These are phyloP conservation scores for Aspergillus brasiliensis DNA, from an alignment of 2,329 filamentous ascomycete species.

Conservation along the genomic window DNA sequence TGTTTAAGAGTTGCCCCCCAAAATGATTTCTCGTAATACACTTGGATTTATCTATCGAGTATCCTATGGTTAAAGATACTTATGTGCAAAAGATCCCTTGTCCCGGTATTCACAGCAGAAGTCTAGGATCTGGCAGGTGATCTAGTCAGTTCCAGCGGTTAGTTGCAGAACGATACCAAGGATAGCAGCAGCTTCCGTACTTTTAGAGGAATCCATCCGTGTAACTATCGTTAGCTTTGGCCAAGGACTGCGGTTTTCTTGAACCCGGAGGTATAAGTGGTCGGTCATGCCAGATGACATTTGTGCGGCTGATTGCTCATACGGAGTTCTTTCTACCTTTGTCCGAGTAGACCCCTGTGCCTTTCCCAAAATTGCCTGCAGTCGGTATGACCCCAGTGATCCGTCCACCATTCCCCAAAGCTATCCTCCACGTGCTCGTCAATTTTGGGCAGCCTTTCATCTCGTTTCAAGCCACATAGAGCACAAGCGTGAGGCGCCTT, in stretches of 20 bases:
- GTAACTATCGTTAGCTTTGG: not conserved
- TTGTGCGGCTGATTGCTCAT: not conserved
- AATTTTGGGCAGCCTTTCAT: slow-evolving; percentile 76
- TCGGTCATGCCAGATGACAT: not conserved
- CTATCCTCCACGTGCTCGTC: slow-evolving; percentile 81
- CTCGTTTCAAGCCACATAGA: slow-evolving; percentile 83
- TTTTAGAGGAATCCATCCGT: too few relatives aligned
- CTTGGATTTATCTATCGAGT: not conserved
- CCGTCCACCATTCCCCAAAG: slow-evolving; percentile 96
- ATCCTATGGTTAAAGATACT: not conserved
- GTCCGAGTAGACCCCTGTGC: slow-evolving; percentile 69
- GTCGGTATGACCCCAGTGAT: slow-evolving; percentile 78
- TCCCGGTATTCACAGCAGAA: not conserved
- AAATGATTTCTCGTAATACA: not conserved
- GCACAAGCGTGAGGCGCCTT: slow-evolving; percentile 76
- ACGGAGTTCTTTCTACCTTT: slow-evolving; percentile 53
- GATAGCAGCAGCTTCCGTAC: too few relatives aligned
- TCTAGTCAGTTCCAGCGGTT: not conserved
- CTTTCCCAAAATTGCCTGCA: slow-evolving; percentile 86
- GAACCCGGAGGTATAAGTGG: not conserved
- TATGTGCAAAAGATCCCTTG: slow-evolving; percentile 1
- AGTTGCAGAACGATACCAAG: not conserved
- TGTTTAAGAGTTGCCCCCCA: too few relatives aligned
- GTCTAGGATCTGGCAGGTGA: not conserved
- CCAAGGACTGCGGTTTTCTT: not conserved